Base-by-base conservation (phyloP, 2,329 filamentous ascomycete genomes). In the Alternaria infectoria region DNA sequence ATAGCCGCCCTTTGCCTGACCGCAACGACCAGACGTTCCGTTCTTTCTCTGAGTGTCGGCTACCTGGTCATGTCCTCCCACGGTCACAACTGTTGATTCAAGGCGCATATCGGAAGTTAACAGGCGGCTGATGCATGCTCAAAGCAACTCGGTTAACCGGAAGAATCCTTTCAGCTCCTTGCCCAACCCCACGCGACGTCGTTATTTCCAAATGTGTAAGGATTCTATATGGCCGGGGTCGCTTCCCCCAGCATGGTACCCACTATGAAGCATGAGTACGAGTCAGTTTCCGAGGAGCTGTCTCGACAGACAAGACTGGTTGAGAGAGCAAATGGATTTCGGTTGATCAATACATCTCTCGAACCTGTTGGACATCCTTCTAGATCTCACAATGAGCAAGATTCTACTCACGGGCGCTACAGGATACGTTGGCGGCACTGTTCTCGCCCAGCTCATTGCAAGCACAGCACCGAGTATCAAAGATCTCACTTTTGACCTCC, bases 391-490 rank as follows among this genome's bases (percentile, higher is more conserved):
- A 23, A 70, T 69, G 62, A 67, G 60, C 54, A 69, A 62, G 25
- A 67, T 70, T 6, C 64, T 70, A 30, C 44, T 69, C 52, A 57
- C 59, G 10, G 66, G 68, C 8, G 66, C 64, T 2, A 70, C 66
- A 2, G 68, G 66, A 21, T 66, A 70, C 52, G 65, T 69, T 7
- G 66, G 64, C 15, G 66, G 66, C 7, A 67, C 68, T n/a, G 50
- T 69, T 13, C 68, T 70, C 11, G 43, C 50, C 2, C 63, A 65
- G 45, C 60, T 69, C 44, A 45, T 70, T 17, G 25, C 47, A 7
- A 55, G 30, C 30, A 62, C 17, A 2, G 54, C 54, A 21, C 17
- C 59, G 25, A 66, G 61, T 10, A 52, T 70, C 46, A 55, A 56
- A 43, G 4, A 15, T n/a, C 57, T 65, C 30, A 68, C 59, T 15